Evolutionary conservation across 257 asterid species (phyloP), one percentile per base, ranked within the genome.

Genomic region (Scutellaria barbata): DNA sequence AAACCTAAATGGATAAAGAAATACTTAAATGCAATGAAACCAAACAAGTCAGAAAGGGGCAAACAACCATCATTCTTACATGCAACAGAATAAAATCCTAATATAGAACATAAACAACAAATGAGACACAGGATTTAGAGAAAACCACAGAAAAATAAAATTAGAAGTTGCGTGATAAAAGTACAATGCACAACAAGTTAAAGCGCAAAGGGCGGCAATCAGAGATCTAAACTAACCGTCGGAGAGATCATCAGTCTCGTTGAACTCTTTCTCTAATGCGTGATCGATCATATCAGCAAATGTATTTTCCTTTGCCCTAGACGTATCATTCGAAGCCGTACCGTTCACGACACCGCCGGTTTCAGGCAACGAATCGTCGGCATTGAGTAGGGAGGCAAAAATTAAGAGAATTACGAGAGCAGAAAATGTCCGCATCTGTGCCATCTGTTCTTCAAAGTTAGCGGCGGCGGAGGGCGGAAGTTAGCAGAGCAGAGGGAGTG

Each of bases 191-290:
- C 72, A 64, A 67, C 66, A 30, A 39, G 71, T n/a, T 33, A 77
- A 69, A 69, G 59, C 75, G 61, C 13, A 71, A 43, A 62, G 43
- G 10, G 61, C 74, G 68, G 56, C 37, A 40, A 40, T 33, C 64
- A 12, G 54, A 76, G 77, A 80, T 77, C 79, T 12, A 37, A 68
- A 83, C 88, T 76, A 71, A 86, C 94, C 95, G 69, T 74, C 82
- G n/a, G 91, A 53, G 62, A 81, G 83, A 58, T 90, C 96, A 47
- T 88, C 87, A 42, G 89, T 88, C 69, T 87, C 94, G 67, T 85
- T 87, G 78, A 90, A 90, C 87, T 90, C 96, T 59, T 86, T 90
- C 59, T 85, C 89, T 80, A 88, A 76, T 52, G 96, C 97, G 66
- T 87, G 78, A 71, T 86, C 90, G 54, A 90, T 68, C 63, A 85